A percentile compares a stretch with the other conserved stretches of the same genome.
Conservation (phyloP, 1,284 basidiomycete species). For the Trichosporon asahii region DNA sequence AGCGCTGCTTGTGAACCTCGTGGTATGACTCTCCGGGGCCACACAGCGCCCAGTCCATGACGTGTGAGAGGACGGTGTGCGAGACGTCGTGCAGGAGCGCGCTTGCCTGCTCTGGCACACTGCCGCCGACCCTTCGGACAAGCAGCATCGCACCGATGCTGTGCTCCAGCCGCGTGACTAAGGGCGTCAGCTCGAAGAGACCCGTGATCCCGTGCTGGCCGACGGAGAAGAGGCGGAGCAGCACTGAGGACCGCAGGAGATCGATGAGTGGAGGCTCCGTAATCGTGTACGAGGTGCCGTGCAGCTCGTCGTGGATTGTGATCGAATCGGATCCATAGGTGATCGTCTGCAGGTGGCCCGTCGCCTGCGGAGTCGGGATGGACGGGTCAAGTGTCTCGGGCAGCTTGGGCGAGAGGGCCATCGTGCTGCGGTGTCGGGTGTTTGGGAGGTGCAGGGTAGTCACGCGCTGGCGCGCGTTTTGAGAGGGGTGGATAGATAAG, state of each 20-base stretch:
- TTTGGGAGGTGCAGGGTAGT: background rate
- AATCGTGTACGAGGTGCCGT: background rate
- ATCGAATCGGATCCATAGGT: background rate
- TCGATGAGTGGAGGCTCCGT: conserved; percentile 18
- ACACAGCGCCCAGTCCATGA: conserved; percentile 18
- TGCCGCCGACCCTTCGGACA: conserved; percentile 18
- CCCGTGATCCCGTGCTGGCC: conserved; percentile 24
- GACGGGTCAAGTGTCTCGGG: background rate
- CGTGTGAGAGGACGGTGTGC: conserved; percentile 22
- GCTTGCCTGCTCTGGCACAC: conserved; percentile 20
- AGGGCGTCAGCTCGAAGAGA: conserved; percentile 16
- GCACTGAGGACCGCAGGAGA: background rate
- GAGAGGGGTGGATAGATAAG: too few species aligned
- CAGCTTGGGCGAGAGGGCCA: background rate
- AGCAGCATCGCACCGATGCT: conserved; percentile 22
- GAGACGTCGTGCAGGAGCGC: conserved; percentile 23
- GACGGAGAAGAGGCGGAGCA: conserved; percentile 17
- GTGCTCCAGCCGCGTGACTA: conserved; percentile 24
- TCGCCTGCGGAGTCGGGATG: background rate
- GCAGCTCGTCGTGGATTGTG: conserved; percentile 16
- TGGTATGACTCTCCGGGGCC: conserved; percentile 11
- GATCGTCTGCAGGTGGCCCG: background rate
- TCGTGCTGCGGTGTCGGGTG: background rate
- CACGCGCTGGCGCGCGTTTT: background rate
- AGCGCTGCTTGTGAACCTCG: conserved; percentile 22